phyloP scores from a whole-genome alignment of 208 protist species.

The Spongospora subterranea region DNA sequence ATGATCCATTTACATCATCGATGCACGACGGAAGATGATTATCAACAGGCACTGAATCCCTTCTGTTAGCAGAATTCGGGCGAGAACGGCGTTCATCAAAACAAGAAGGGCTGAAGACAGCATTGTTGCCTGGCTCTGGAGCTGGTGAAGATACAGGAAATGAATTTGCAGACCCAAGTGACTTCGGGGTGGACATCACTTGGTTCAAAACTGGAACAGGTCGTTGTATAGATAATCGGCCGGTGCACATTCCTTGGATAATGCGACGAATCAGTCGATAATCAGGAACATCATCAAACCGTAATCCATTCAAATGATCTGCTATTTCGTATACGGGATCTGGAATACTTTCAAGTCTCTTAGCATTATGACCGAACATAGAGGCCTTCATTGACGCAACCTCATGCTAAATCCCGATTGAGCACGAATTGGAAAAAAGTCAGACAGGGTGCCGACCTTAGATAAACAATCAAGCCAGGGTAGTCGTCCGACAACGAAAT shows the following conservation, averaged over 20 bases:
- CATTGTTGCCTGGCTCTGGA: not conserved
- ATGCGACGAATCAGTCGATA: not conserved
- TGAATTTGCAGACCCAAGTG: not conserved
- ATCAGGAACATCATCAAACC: conserved; percentile 11
- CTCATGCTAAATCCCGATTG: not conserved
- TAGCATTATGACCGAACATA: not conserved
- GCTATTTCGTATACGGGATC: conserved; percentile 19
- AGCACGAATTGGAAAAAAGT: not conserved
- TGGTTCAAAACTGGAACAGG: not conserved
- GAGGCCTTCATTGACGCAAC: not conserved
- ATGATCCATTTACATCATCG: too few species aligned
- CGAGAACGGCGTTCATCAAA: too few species aligned
- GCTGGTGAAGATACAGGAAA: not conserved
- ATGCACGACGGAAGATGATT: too few species aligned
- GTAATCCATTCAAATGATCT: not conserved
- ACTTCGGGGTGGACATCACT: not conserved
- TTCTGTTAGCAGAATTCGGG: too few species aligned
- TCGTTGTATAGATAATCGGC: not conserved
- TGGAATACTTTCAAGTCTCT: not conserved
- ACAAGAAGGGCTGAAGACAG: too few species aligned
- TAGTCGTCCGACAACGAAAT: not conserved
- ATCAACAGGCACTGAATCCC: too few species aligned
- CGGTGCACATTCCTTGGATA: not conserved
- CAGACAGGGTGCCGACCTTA: not conserved
- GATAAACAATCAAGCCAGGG: conserved; percentile 35